These are phyloP conservation scores for Reutealis trisperma DNA, from an alignment of 345 rosid genomes.

Conservation along the genomic window DNA sequence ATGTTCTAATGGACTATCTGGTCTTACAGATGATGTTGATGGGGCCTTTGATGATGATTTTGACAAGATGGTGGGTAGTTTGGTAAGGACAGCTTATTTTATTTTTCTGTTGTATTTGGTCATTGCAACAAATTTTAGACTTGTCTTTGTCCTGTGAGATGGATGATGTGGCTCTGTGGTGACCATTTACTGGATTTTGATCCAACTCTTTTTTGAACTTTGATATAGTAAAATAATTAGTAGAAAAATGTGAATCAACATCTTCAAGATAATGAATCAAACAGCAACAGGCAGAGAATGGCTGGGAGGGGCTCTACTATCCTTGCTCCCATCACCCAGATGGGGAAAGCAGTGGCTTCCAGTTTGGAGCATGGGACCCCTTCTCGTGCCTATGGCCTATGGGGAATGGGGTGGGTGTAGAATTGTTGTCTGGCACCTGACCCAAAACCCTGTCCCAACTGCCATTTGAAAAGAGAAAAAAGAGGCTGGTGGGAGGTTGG, in stretches of 20 bases:
- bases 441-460: background rate
- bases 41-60: constrained; percentile 49
- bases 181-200: background rate
- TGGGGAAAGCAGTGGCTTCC: background rate
- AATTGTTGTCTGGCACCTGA: background rate
- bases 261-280: background rate
- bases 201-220: background rate
- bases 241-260: background rate
- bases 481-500: background rate
- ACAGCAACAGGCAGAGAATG: background rate
- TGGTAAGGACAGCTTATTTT: constrained; percentile 37
- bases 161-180: background rate
- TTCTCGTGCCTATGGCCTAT: no score
- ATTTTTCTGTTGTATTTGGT: background rate
- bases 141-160: background rate
- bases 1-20: constrained; percentile 18
- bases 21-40: constrained; percentile 47
- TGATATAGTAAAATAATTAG: background rate
- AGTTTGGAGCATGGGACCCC: background rate
- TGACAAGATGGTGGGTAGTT: constrained; percentile 50
- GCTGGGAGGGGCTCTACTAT: background rate
- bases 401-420: background rate
- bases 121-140: background rate
- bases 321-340: background rate
- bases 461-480: background rate